Base-by-base conservation (phyloP, 73 alveolate genomes). In the Stentor coeruleus region DNA sequence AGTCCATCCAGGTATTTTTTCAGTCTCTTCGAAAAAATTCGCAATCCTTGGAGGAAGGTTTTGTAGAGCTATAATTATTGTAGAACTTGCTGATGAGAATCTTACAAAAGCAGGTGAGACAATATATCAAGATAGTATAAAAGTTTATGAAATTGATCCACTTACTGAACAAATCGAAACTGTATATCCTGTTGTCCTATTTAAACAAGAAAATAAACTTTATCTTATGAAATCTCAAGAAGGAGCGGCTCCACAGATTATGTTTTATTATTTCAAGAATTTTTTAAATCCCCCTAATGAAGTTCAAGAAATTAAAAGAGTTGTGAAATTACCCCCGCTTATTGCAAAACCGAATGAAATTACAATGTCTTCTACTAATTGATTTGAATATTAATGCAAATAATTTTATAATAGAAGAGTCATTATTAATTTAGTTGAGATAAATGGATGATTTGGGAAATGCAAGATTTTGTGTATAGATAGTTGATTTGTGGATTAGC, bases 1-100 rank as follows among this genome's bases (percentile, higher is more conserved):
- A 30, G 30, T 66, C 35, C n/a, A 66, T 66, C 59, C 49, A 15
- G 81, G 37, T 1, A 28, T 66, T 30, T 33, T 66, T 28, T 28
- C 38, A 66, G 81, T 66, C 1, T 33, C 81, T 66, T 36, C 1
- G 35, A 33, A 28, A 30, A 66, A 66, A 66, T 30, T 66, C 35
- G 81, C 81, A 2, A 1, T 66, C 1, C 35, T 66, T 66, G 81
- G 81, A 1, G 81, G 81, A 2, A 66, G 81, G 49, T 36, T 66
- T 66, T 33, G 37, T 36, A 20, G 20, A 1, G 14, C 38, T 28
- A 36, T 66, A 30, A 30, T 30, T 66, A 33, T 66, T 30, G n/a
- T 66, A 30, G 81, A 66, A 30, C 38, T 66, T 1, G n/a, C 26
- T 1, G 81, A 66, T 14, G 20, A 28, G 30, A 57, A 66, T 1